Evolutionary conservation across 2,329 filamentous ascomycete species (phyloP), one percentile per base, ranked within the genome.

Genomic region (Colletotrichum somersetense): DNA sequence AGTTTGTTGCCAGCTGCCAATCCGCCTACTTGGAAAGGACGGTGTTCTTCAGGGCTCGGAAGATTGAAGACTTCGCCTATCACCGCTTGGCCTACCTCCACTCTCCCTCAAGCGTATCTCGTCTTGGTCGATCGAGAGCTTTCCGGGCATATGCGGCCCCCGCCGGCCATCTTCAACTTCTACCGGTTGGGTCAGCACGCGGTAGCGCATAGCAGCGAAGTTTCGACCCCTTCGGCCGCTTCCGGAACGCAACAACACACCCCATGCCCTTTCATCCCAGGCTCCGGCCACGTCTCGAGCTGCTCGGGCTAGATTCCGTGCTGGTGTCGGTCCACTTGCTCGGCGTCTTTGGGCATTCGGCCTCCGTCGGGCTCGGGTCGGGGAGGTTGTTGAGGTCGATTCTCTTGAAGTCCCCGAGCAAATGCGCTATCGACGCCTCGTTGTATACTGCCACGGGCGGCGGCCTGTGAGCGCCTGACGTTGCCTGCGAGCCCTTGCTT

Each of bases 371-470:
- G 5, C 48, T 35, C 11, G 44, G 16, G 10, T 69, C 65, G 2
- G n/a, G 8, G 12, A 65, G 44, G 6, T 65, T 35, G 23, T 70
- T 61, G 1, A 72, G 55, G n/a, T 70, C 66, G 40, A 72, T 65
- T 0, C 44, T 23, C 10, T 68, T 61, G 7, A 72, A 72, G 2
- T 64, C 70, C 16, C 59, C 70, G 7, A 72, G 35, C 23, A 72
- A 18, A 5, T 72, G 70, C 8, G 66, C 66, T 62, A 72, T 72
- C 1, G 70, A 72, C 3, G 70, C 58, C 42, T 70, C 70, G 6
- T 65, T 48, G 26, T 69, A 70, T 2, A 20, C n/a, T 11, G 18
- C 23, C 4, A 58, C 23, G 23, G 44, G 65, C 16, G 33, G 35
- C n/a, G 20, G 38, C 7, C 23, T 46, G 1, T 42, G 11, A 20